Evolutionary conservation across 1,284 basidiomycete genomes (phyloP).

Genomic region (Gymnopus androsaceus): DNA sequence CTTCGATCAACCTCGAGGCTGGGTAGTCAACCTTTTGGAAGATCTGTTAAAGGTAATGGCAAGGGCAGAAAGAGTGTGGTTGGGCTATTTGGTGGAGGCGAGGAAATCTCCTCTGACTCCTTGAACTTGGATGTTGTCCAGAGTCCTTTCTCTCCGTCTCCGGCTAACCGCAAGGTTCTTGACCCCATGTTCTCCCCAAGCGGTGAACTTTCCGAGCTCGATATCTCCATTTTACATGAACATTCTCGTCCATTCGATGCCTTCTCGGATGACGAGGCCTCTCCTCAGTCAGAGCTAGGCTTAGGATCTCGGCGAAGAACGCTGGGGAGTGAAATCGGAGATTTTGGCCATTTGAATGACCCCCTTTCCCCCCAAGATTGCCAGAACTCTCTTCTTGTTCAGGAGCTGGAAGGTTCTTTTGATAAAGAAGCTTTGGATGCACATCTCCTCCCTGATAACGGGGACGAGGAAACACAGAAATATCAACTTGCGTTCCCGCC

Average conservation of each 20-base stretch:
- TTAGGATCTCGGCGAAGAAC: neutral
- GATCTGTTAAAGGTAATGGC: neutral
- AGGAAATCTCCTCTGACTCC: neutral
- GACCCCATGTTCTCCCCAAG: neutral
- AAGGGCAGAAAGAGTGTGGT: neutral
- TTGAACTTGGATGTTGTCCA: neutral
- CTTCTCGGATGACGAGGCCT: neutral
- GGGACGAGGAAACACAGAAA: slow-evolving; percentile 5
- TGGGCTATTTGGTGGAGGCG: neutral
- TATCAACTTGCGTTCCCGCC: slow-evolving; percentile 4
- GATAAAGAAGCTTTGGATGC: neutral
- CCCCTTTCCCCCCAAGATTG: neutral
- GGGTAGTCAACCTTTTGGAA: neutral
- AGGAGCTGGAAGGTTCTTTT: neutral
- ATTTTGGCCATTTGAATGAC: neutral
- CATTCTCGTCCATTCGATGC: neutral
- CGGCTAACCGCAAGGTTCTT: neutral
- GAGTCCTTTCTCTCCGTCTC: neutral
- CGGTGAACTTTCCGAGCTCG: neutral
- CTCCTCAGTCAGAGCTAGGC: neutral
- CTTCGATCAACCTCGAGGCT: neutral
- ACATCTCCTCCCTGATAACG: neutral
- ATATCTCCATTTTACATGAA: neutral
- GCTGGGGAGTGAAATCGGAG: neutral
- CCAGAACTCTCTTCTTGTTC: neutral